A percentile compares a stretch with the other conserved stretches of the same genome.
Evolutionary conservation across 768 basidiomycete genomes (phyloP).

Genomic region (Leccinum olivaceopallidum): DNA sequence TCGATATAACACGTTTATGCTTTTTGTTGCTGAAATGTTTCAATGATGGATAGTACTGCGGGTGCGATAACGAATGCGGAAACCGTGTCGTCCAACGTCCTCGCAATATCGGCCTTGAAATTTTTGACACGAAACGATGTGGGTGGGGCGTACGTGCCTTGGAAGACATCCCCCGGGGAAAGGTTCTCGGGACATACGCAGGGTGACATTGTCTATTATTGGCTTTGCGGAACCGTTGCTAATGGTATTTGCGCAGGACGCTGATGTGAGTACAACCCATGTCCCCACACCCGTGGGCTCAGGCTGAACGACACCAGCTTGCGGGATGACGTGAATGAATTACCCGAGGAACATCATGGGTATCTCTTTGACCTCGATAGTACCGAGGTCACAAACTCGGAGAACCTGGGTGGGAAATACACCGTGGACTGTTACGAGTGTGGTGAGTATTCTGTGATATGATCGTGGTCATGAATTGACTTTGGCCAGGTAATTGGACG

Average conservation of each 20-base stretch:
- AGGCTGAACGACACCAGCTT: constrained; percentile 32
- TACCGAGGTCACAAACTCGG: constrained; percentile 42
- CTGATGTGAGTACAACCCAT: constrained; percentile 41
- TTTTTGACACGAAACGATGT: constrained; percentile 60
- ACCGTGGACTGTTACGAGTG: constrained; percentile 55
- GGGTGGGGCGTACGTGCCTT: constrained; percentile 70
- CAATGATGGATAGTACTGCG: constrained; percentile 40
- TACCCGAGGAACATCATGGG: constrained; percentile 38
- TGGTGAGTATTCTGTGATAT: constrained; percentile 40
- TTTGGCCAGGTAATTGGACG: constrained; percentile 66
- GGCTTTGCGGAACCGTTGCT: background rate
- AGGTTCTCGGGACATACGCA: constrained; percentile 66
- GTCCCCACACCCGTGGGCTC: background rate
- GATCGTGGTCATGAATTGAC: constrained; percentile 8
- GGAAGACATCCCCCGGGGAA: constrained; percentile 45
- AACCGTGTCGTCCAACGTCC: constrained; percentile 66
- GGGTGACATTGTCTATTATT: constrained; percentile 45
- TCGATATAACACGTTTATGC: constrained; percentile 7
- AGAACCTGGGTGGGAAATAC: constrained; percentile 38
- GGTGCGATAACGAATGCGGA: constrained; percentile 44
- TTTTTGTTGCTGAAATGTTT: background rate
- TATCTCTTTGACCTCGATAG: constrained; percentile 70
- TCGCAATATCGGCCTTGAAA: constrained; percentile 54
- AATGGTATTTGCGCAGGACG: constrained; percentile 33
- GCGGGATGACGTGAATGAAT: constrained; percentile 42